These are phyloP conservation scores for Abrus precatorius DNA, from an alignment of 306 rosid genomes.

Conservation along the genomic window DNA sequence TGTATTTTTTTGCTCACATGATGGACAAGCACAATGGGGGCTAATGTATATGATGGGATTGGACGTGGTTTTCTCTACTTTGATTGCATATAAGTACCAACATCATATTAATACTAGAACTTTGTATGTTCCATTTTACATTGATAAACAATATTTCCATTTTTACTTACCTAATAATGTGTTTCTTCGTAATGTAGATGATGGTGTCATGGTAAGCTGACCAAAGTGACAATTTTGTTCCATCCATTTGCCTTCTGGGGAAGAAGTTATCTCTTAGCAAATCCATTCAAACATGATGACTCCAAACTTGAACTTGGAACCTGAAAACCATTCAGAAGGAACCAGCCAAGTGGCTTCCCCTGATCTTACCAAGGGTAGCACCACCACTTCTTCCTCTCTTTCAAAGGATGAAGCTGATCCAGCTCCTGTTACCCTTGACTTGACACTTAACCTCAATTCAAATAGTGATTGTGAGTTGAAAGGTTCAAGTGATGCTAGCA, in stretches of 20 bases:
- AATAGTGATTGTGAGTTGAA: constrained; percentile 54
- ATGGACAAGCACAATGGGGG: not conserved
- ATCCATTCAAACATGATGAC: constrained; percentile 61
- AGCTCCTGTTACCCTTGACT: constrained; percentile 66
- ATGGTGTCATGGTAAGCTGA: constrained; percentile 41
- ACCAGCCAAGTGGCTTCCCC: constrained; percentile 67
- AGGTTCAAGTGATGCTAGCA: constrained; percentile 63
- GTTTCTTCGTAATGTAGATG: constrained; percentile 50
- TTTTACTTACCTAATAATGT: constrained; percentile 35
- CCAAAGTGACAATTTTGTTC: constrained; percentile 31
- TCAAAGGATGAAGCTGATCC: constrained; percentile 58
- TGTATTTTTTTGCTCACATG: not conserved
- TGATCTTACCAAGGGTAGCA: constrained; percentile 63
- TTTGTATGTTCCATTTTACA: constrained; percentile 7
- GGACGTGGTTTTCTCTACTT: constrained; percentile 15
- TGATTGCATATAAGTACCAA: not conserved
- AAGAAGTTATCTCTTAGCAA: constrained; percentile 43
- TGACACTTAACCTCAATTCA: constrained; percentile 72
- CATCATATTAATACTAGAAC: constrained; percentile 34
- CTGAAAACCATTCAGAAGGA: constrained; percentile 64
- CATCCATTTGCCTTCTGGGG: constrained; percentile 33
- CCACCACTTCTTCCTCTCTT: constrained; percentile 65
- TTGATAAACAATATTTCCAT: not conserved
- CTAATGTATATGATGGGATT: constrained; percentile 16
- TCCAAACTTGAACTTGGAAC: constrained; percentile 76